Percentiles rank a stretch among this genome's conserved stretches.
phyloP scores from a whole-genome alignment of 2,329 filamentous ascomycete species.

The Penicillium olsonii region DNA sequence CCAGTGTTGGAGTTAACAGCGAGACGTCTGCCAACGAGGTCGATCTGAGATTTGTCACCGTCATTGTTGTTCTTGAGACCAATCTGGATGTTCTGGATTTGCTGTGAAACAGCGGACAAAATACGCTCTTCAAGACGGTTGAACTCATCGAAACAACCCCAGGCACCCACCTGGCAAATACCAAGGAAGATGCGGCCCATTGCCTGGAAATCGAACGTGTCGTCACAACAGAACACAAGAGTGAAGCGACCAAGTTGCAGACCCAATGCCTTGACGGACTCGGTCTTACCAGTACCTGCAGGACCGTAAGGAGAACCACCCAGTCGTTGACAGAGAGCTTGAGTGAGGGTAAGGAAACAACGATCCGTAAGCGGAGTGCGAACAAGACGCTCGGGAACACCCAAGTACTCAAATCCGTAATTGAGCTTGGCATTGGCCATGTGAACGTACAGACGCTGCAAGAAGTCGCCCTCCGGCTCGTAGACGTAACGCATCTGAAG shows the following conservation, averaged over 20 bases:
- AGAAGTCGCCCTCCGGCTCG: constrained; percentile 73
- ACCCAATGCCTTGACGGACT: constrained; percentile 97
- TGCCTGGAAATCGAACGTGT: constrained; percentile 99
- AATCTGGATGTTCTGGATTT: constrained; percentile 98
- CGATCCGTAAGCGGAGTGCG: constrained; percentile 95
- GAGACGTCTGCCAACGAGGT: constrained; percentile 87
- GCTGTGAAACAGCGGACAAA: constrained; percentile 94
- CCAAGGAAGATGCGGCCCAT: constrained; percentile 99
- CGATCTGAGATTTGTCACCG: constrained; percentile 84
- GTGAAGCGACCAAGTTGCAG: constrained; percentile 96
- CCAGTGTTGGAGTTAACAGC: constrained; percentile 90
- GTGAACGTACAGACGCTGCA: constrained; percentile 82
- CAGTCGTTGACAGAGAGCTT: constrained; percentile 90
- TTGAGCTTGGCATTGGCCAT: constrained; percentile 96
- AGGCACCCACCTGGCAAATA: constrained; percentile 98
- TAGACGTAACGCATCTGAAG: constrained; percentile 98
- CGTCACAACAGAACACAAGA: constrained; percentile 98
- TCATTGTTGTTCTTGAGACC: constrained; percentile 82
- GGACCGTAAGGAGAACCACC: constrained; percentile 97
- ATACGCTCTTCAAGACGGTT: constrained; percentile 98
- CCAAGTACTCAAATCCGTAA: constrained; percentile 97
- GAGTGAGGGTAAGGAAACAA: constrained; percentile 96
- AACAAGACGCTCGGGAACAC: constrained; percentile 93
- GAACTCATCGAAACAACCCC: constrained; percentile 99
- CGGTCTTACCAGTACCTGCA: constrained; percentile 97